A percentile compares a stretch with the other conserved stretches of the same genome.
phyloP scores from a whole-genome alignment of 78 protist species.

The Polysphondylium violaceum region DNA sequence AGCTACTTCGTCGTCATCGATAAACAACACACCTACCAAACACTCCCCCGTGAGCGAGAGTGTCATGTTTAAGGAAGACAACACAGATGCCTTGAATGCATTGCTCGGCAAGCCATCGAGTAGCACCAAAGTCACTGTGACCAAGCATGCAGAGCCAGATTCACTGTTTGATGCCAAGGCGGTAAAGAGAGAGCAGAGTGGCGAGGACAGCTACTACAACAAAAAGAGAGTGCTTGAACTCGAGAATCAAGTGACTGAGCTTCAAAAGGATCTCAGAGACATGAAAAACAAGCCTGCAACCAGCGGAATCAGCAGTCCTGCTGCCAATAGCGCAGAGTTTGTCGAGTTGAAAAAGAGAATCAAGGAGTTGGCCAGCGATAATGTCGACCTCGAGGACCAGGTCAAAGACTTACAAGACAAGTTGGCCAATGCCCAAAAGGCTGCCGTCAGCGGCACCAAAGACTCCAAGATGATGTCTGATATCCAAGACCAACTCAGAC shows the following conservation, averaged over 20 bases:
- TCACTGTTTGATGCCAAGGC: no score
- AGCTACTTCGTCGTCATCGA: no score
- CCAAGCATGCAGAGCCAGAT: neutral
- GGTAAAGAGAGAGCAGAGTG: no score
- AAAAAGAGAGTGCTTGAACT: constrained; percentile 39
- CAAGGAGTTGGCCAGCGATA: constrained; percentile 47
- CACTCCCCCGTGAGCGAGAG: no score
- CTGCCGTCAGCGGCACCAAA: neutral
- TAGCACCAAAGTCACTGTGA: neutral
- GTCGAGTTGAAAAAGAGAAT: constrained; percentile 25
- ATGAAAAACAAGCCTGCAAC: neutral
- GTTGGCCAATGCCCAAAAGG: neutral
- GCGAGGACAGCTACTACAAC: neutral
- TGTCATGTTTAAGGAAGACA: no score
- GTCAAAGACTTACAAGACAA: constrained; percentile 51
- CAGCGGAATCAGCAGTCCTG: neutral
- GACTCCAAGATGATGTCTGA: constrained; percentile 2
- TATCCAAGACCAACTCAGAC: constrained; percentile 46
- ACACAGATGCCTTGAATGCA: constrained; percentile 27
- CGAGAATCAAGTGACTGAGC: constrained; percentile 19
- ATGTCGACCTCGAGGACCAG: constrained; percentile 50
- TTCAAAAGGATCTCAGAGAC: constrained; percentile 4
- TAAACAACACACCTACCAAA: no score
- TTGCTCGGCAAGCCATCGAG: neutral
- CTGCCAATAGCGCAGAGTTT: neutral